Base-by-base conservation (phyloP, 345 rosid genomes). In the Isatis tinctoria region DNA sequence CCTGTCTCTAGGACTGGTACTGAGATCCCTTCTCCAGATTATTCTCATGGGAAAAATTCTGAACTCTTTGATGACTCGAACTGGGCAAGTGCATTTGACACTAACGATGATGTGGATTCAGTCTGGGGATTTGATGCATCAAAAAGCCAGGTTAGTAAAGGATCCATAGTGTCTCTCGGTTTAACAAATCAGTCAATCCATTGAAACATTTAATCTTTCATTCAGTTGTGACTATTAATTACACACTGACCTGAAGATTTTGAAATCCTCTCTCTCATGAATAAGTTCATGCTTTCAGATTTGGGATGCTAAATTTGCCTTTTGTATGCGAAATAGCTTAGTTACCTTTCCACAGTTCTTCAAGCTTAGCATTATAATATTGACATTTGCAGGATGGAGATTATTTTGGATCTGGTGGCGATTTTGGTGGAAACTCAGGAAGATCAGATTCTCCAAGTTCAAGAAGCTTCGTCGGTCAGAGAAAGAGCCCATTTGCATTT, bases 11-110 rank as follows among this genome's bases (percentile, higher is more conserved):
- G 89, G 78, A 75, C 79, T 70, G 77, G 87, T 71, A 58, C 75
- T 44, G 96, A 84, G 77, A 80, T 86, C 71, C 87, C 93, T 43
- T 87, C 98, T 54, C 85, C 82, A 37, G 86, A 65, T 27, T 86
- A 83, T 80, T 90, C 91, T 44, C 91, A 85, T 43, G 86, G 75
- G 24, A 91, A 84, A 83, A 82, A 77, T 74, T 72, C 87, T 67
- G 91, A 87, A 80, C 86, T 86, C 74, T 94, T 88, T 71, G 99
- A 95, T 78, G 99, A 90, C 49, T 88, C 97, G 36, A 85, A 81
- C 27, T 95, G 97, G 99, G 77, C 81, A 49, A 97, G 97, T 69
- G 94, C 93, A 43, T 92, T 95, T 66, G 99, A 90, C 83, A 81
- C 87, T 74, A 83, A 85, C 58, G 97, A 95, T 82, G 99, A 95